Percentiles rank a stretch among this genome's conserved stretches.
Conservation (phyloP, 345 rosid species). For the Hibiscus trionum region DNA sequence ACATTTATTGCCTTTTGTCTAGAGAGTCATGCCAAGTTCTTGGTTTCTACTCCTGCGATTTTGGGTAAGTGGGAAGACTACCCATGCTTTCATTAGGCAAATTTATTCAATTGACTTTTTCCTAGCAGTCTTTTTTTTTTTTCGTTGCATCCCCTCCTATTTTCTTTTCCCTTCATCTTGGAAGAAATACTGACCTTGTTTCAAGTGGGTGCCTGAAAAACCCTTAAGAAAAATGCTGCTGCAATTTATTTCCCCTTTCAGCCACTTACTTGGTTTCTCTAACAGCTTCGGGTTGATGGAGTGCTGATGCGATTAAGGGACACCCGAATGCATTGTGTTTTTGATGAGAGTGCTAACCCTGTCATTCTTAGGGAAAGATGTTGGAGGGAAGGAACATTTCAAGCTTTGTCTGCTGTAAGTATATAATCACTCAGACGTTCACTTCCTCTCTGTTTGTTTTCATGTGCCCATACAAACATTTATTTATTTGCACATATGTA, state of each 20-base stretch:
- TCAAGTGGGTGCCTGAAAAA: not conserved
- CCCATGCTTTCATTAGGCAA: not conserved
- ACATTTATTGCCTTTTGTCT: conserved; percentile 1
- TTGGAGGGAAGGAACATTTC: conserved; percentile 86
- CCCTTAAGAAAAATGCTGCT: not conserved
- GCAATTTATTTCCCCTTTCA: not conserved
- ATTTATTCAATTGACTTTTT: not conserved
- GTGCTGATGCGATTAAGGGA: conserved; percentile 93
- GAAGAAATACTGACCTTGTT: not conserved
- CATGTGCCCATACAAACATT: not conserved
- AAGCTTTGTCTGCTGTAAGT: conserved; percentile 71
- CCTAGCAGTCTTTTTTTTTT: not conserved
- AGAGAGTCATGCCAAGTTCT: conserved; percentile 98
- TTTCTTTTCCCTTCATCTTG: not conserved
- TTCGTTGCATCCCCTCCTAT: too few relatives aligned
- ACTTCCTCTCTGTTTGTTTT: not conserved
- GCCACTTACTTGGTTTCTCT: conserved; percentile 11
- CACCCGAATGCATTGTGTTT: conserved; percentile 73
- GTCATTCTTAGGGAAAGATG: conserved; percentile 75
- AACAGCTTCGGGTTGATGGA: conserved; percentile 96
- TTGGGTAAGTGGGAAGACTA: conserved; percentile 64
- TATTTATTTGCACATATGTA: not conserved
- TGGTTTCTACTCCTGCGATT: conserved; percentile 97
- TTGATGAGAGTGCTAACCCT: conserved; percentile 37
- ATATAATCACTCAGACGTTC: conserved; percentile 3